Conservation (phyloP, 148 eudicot species). For the Nyssa sinensis region DNA sequence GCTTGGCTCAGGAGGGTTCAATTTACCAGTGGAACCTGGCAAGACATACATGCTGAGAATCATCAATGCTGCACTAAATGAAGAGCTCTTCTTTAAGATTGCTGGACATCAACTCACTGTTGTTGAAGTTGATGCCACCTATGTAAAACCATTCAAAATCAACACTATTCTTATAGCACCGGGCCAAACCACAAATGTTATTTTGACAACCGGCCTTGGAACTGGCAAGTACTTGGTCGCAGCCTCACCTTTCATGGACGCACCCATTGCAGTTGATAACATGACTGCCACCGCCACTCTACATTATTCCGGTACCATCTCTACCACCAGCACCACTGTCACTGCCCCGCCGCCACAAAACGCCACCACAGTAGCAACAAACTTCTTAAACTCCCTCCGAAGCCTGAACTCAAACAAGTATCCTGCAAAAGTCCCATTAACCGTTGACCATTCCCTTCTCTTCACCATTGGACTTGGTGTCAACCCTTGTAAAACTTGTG, state of each 20-base stretch:
- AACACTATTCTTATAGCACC: slow-evolving; percentile 49
- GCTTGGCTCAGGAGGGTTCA: slow-evolving; percentile 30
- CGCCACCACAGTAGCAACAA: slow-evolving; percentile 36
- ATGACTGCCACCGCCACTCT: slow-evolving; percentile 43
- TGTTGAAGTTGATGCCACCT: slow-evolving; percentile 57
- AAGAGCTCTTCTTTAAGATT: slow-evolving; percentile 50
- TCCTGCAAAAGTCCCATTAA: slow-evolving; percentile 48
- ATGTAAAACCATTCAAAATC: slow-evolving; percentile 47
- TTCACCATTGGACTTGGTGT: slow-evolving; percentile 52
- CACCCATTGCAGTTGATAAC: slow-evolving; percentile 60
- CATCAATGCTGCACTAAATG: slow-evolving; percentile 55
- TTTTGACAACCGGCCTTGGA: slow-evolving; percentile 33
- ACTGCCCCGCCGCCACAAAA: slow-evolving; percentile 48
- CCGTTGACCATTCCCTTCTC: slow-evolving; percentile 44
- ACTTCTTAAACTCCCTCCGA: slow-evolving; percentile 38
- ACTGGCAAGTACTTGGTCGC: slow-evolving; percentile 43
- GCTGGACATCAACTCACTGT: slow-evolving; percentile 49
- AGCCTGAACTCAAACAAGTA: slow-evolving; percentile 47
- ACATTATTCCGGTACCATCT: slow-evolving; percentile 29
- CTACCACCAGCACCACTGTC: slow-evolving; percentile 25
- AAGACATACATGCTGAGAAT: slow-evolving; percentile 47
- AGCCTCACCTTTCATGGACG: slow-evolving; percentile 55
- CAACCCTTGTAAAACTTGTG: slow-evolving; percentile 46
- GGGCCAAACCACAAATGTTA: slow-evolving; percentile 59
- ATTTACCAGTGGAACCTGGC: slow-evolving; percentile 31